phyloP scores from a whole-genome alignment of 805 yeast species.

The Komagataella populi region DNA sequence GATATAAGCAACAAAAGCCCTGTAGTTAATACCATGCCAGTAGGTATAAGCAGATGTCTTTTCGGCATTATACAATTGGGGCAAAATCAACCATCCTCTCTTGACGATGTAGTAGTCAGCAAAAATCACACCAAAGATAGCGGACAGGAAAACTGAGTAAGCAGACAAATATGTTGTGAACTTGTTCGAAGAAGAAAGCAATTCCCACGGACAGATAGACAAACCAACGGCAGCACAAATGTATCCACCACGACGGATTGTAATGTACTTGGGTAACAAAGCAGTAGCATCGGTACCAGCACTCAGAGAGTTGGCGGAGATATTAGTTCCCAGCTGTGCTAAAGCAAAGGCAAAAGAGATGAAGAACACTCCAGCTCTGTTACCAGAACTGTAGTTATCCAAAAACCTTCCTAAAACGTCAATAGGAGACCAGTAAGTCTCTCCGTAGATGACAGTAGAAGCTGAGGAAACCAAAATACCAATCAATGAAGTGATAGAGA shows the following conservation, averaged over 20 bases:
- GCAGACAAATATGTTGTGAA: constrained; percentile 75
- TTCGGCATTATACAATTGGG: constrained; percentile 46
- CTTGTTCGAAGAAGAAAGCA: constrained; percentile 52
- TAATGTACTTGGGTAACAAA: constrained; percentile 45
- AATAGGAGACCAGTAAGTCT: constrained; percentile 73
- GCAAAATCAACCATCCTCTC: constrained; percentile 52
- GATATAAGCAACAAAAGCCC: constrained; percentile 71
- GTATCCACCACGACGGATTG: constrained; percentile 71
- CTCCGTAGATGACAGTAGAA: constrained; percentile 51
- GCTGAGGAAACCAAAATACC: constrained; percentile 82
- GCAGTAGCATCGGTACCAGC: constrained; percentile 68
- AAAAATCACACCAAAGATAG: constrained; percentile 68
- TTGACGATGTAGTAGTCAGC: constrained; percentile 62
- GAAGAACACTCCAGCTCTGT: constrained; percentile 71
- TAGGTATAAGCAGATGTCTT: constrained; percentile 40
- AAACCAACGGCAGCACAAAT: constrained; percentile 62
- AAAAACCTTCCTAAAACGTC: constrained; percentile 60
- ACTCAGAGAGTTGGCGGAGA: constrained; percentile 57
- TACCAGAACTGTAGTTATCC: constrained; percentile 36
- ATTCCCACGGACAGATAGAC: constrained; percentile 75
- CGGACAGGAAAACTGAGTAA: constrained; percentile 68
- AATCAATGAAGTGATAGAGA: constrained; percentile 69
- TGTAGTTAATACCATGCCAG: constrained; percentile 65
- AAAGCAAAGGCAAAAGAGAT: constrained; percentile 57
- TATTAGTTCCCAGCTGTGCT: constrained; percentile 70